Conservation (phyloP, 2,329 filamentous ascomycete species). For the Trichoderma atroviride region DNA sequence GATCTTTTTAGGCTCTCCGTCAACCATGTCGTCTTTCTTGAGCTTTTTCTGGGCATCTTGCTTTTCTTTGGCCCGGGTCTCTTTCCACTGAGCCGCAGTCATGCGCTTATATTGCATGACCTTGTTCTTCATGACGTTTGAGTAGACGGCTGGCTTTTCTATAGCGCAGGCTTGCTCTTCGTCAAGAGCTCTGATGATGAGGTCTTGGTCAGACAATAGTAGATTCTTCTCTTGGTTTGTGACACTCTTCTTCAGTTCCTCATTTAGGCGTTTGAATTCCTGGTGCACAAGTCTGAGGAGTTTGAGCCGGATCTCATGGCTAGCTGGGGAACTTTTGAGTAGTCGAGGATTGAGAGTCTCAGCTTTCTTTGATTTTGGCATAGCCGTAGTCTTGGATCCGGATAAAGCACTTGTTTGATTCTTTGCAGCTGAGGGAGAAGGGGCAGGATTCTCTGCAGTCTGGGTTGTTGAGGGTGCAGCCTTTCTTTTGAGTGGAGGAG, state of each 20-base stretch:
- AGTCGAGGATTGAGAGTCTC: slow-evolving; percentile 70
- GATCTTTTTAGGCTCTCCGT: slow-evolving; percentile 53
- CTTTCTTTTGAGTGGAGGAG: slow-evolving; percentile 40
- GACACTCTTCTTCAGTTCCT: slow-evolving; percentile 56
- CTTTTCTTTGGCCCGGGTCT: slow-evolving; percentile 54
- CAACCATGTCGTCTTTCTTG: slow-evolving; percentile 38
- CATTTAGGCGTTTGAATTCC: slow-evolving; percentile 68
- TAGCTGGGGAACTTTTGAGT: slow-evolving; percentile 60
- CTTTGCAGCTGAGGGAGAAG: slow-evolving; percentile 27
- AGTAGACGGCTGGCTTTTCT: slow-evolving; percentile 71
- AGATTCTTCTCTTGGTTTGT: slow-evolving; percentile 55
- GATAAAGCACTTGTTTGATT: slow-evolving; percentile 13
- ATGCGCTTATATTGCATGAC: slow-evolving; percentile 78
- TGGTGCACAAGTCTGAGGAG: slow-evolving; percentile 66
- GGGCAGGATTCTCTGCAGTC: slow-evolving; percentile 21
- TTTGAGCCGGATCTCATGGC: slow-evolving; percentile 58
- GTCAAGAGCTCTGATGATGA: slow-evolving; percentile 70
- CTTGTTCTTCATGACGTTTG: slow-evolving; percentile 80
- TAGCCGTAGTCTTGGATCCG: slow-evolving; percentile 28
- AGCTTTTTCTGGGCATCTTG: slow-evolving; percentile 37
- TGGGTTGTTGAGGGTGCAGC: slow-evolving; percentile 25
- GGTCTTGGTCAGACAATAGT: slow-evolving; percentile 63
- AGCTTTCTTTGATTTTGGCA: slow-evolving; percentile 34
- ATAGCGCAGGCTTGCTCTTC: slow-evolving; percentile 77
- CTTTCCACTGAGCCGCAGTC: slow-evolving; percentile 70